Evolutionary conservation across 108 stramenopile genomes (phyloP).

Genomic region (Licmophora abbreviata): DNA sequence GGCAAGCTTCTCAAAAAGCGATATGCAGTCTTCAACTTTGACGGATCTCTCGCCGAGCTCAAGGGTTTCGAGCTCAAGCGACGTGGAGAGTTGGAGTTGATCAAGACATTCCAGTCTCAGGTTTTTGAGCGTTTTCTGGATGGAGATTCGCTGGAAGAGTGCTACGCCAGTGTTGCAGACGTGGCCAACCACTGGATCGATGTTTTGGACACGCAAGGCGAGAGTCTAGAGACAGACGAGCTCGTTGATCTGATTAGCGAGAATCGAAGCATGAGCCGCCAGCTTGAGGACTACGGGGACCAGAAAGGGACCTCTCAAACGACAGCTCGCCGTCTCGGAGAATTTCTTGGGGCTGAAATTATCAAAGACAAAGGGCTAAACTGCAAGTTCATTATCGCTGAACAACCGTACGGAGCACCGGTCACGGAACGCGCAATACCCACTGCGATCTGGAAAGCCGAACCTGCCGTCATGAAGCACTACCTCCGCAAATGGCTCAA

Average conservation of each 20-base stretch:
- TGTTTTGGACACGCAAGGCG: constrained; percentile 91
- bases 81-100: constrained; percentile 97
- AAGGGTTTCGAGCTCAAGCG: constrained; percentile 99
- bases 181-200: constrained; percentile 99
- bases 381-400: constrained; percentile 95
- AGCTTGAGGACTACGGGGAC: constrained; percentile 95
- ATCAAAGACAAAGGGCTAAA: constrained; percentile 97
- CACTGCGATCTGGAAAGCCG: constrained; percentile 93
- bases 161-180: constrained; percentile 93
- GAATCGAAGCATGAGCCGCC: constrained; percentile 95
- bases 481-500: constrained; percentile 93
- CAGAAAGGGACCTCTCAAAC: constrained; percentile 96
- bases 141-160: constrained; percentile 79
- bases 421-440: constrained; percentile 96
- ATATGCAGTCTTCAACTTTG: constrained; percentile 99
- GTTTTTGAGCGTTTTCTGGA: constrained; percentile 95
- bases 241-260: constrained; percentile 96
- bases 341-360: constrained; percentile 97
- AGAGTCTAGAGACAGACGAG: constrained; percentile 90
- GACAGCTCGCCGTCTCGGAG: constrained; percentile 94
- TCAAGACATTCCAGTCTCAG: constrained; percentile 98
- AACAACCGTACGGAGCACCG: constrained; percentile 91
- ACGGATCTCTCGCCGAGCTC: constrained; percentile 96
- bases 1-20: constrained; percentile 98
- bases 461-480: constrained; percentile 78